These are phyloP conservation scores for Trichoderma citrinoviride DNA, from an alignment of 2,329 filamentous ascomycete species.

Conservation along the genomic window DNA sequence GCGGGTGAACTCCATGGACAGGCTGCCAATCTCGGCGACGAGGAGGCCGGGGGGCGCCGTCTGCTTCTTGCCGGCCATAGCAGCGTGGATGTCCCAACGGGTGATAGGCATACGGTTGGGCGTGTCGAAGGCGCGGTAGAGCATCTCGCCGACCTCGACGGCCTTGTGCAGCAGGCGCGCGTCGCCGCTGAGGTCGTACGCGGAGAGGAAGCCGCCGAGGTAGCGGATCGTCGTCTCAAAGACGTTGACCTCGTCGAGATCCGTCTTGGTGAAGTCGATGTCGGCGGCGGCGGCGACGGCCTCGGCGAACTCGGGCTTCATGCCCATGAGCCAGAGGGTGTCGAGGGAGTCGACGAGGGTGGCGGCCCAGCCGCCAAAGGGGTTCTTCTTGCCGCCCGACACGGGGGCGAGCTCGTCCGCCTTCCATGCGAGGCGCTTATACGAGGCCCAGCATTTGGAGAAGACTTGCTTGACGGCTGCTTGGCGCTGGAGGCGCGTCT, in stretches of 20 bases:
- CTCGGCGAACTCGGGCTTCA: conserved; percentile 54
- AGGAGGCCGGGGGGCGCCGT: conserved; percentile 34
- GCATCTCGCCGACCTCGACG: conserved; percentile 50
- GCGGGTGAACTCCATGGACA: conserved; percentile 70
- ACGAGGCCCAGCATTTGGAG: conserved; percentile 47
- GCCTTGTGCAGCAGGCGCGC: conserved; percentile 46
- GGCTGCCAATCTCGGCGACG: conserved; percentile 62
- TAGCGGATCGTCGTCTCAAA: conserved; percentile 58
- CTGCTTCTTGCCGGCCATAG: conserved; percentile 29
- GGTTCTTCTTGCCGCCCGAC: conserved; percentile 44
- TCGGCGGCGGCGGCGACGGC: conserved; percentile 48
- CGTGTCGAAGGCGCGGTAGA: conserved; percentile 53
- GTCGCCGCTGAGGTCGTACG: conserved; percentile 49
- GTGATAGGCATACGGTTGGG: conserved; percentile 48
- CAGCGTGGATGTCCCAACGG: conserved; percentile 31
- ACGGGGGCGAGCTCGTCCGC: conserved; percentile 52
- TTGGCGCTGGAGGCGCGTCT: conserved; percentile 28
- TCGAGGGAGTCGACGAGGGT: conserved; percentile 61
- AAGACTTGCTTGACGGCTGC: conserved; percentile 45
- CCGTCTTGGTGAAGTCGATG: conserved; percentile 51
- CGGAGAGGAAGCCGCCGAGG: conserved; percentile 51
- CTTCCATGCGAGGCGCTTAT: conserved; percentile 52
- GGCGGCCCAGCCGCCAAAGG: conserved; percentile 55
- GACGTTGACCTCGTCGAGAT: conserved; percentile 42
- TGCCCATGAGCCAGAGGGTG: conserved; percentile 61